These are phyloP conservation scores for Tricholoma saponaceum DNA, from an alignment of 768 basidiomycete species.

Conservation along the genomic window DNA sequence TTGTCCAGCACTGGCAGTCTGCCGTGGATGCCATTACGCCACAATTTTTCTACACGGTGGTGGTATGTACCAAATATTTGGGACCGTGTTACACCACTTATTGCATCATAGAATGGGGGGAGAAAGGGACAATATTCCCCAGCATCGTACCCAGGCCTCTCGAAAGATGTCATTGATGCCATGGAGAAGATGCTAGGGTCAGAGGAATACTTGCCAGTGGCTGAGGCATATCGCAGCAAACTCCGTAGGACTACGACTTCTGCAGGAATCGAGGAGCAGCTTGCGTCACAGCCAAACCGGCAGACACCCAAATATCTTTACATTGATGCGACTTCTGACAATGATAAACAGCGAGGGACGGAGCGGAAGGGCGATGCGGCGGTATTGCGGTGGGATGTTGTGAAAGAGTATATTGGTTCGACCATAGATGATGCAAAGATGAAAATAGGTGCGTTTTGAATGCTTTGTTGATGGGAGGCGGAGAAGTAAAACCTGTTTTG, in stretches of 20 bases:
- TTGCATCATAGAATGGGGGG: conserved; percentile 3
- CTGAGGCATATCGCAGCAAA: conserved; percentile 6
- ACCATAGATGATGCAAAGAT: too few relatives aligned
- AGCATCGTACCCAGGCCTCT: conserved; percentile 5
- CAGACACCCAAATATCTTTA: conserved; percentile 6
- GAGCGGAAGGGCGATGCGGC: conserved; percentile 1
- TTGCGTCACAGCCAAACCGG: not conserved
- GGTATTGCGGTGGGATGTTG: conserved; percentile 7
- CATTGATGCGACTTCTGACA: conserved; percentile 3
- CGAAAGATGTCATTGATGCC: not conserved
- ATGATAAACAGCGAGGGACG: not conserved
- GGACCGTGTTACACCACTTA: not conserved
- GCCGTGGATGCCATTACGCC: not conserved
- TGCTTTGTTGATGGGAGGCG: too few relatives aligned
- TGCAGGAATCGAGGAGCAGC: conserved; percentile 2
- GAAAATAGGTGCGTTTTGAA: too few relatives aligned
- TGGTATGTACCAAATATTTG: not conserved
- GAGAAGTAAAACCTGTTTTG: too few relatives aligned
- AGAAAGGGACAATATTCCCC: conserved; percentile 3
- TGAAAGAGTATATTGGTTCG: conserved; percentile 7
- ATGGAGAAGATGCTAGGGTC: conserved; percentile 4
- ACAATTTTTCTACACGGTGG: not conserved
- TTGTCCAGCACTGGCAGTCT: not conserved
- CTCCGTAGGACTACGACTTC: too few relatives aligned
- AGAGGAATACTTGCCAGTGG: not conserved